These are phyloP conservation scores for Trypanosoma platydactyli DNA, from an alignment of 208 protist species.

Conservation along the genomic window DNA sequence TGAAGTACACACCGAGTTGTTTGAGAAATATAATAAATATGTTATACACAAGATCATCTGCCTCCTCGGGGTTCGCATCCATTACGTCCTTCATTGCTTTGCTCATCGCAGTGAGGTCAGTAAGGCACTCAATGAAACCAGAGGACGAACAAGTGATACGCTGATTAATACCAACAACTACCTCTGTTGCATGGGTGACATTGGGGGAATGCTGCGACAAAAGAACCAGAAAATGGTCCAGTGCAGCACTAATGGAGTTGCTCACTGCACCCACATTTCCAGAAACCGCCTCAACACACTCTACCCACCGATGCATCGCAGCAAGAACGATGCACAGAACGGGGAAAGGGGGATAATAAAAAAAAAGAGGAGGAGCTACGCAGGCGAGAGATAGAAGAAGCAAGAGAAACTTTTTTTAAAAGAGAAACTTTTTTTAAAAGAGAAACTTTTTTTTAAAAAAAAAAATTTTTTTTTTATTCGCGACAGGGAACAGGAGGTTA, in stretches of 20 bases:
- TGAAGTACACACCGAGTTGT: conserved; percentile 29
- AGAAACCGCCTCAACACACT: conserved; percentile 12
- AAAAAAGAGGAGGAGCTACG: no score
- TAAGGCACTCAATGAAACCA: conserved; percentile 46
- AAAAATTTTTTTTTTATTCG: no score
- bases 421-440: no score
- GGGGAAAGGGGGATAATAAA: background rate
- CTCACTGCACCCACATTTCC: conserved; percentile 1
- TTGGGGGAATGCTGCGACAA: background rate
- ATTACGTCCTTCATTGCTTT: conserved; percentile 67
- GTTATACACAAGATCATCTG: conserved; percentile 56
- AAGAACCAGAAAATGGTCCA: conserved; percentile 5
- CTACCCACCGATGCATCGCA: conserved; percentile 19
- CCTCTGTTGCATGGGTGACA: background rate
- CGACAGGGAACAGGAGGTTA: no score
- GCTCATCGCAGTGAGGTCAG: conserved; percentile 61
- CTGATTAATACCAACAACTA: conserved; percentile 20
- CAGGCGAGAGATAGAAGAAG: no score
- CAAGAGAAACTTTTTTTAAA: no score
- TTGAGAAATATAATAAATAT: conserved; percentile 63
- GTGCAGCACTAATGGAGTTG: background rate
- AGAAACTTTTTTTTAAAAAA: background rate
- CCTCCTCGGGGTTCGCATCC: conserved; percentile 43
- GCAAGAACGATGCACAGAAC: background rate
- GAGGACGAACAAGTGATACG: conserved; percentile 26